phyloP scores from a whole-genome alignment of 176 grass and related monocot genomes.

The Musa schizocarpa region DNA sequence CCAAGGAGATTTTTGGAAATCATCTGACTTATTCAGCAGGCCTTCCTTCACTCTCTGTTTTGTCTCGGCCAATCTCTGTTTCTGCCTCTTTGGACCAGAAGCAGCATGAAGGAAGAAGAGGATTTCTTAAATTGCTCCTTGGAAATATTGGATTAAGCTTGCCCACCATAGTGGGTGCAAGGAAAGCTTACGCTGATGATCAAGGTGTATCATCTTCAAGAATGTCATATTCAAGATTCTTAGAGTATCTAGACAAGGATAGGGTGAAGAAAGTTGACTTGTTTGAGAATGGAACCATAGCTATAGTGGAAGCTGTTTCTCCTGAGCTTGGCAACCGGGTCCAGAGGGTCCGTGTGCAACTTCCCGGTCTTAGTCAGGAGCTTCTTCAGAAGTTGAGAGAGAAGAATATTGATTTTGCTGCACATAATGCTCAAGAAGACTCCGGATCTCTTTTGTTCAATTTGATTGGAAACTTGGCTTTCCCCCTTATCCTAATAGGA shows the following conservation, averaged over 20 bases:
- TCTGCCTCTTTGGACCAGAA: conserved; percentile 60
- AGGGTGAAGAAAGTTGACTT: conserved; percentile 90
- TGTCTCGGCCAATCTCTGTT: conserved; percentile 38
- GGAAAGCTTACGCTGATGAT: conserved; percentile 71
- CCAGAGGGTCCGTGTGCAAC: conserved; percentile 88
- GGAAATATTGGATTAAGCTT: conserved; percentile 60
- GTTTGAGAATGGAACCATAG: conserved; percentile 89
- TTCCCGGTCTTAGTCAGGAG: conserved; percentile 86
- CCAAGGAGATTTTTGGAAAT: conserved; percentile 17
- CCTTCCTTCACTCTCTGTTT: conserved; percentile 33
- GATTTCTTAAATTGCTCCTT: conserved; percentile 71
- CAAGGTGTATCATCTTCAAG: conserved; percentile 85
- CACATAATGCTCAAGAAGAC: conserved; percentile 87
- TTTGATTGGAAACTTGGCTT: conserved; percentile 88
- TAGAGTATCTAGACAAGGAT: conserved; percentile 94
- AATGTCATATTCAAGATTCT: conserved; percentile 97
- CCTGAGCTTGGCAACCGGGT: conserved; percentile 87
- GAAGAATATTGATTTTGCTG: conserved; percentile 95
- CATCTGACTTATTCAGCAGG: conserved; percentile 25
- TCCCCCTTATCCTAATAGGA: conserved; percentile 91
- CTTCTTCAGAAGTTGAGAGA: conserved; percentile 92
- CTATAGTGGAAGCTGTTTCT: conserved; percentile 87
- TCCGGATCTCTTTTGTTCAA: conserved; percentile 84
- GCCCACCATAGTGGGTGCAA: conserved; percentile 45
- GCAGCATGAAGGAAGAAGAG: conserved; percentile 49